phyloP scores from a whole-genome alignment of 2,329 filamentous ascomycete species.

The Calonectria leucothoes region DNA sequence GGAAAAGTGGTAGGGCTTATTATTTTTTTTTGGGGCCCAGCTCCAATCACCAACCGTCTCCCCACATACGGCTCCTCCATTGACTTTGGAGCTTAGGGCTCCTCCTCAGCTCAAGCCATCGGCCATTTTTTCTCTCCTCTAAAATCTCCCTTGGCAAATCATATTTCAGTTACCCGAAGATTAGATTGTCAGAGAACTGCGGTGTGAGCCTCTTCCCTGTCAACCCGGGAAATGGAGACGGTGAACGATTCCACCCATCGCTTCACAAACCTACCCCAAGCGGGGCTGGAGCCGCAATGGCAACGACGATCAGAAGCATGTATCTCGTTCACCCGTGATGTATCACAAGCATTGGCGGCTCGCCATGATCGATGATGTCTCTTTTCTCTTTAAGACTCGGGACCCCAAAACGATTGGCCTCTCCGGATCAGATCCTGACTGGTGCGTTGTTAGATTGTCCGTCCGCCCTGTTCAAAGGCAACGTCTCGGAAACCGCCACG shows the following conservation, averaged over 20 bases:
- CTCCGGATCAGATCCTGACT: conserved; percentile 11
- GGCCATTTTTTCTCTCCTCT: conserved; percentile 4
- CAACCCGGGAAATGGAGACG: not conserved
- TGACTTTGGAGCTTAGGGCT: not conserved
- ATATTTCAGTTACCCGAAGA: not conserved
- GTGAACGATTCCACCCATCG: not conserved
- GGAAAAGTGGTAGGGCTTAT: not conserved
- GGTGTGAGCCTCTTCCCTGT: conserved; percentile 1
- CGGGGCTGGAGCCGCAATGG: conserved; percentile 10
- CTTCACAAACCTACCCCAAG: not conserved
- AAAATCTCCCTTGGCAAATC: conserved; percentile 13
- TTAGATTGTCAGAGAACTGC: conserved; percentile 3
- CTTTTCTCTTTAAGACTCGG: not conserved
- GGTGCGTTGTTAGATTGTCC: conserved; percentile 4
- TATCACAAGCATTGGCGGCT: not conserved
- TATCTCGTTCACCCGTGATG: not conserved
- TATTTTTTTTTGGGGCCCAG: conserved; percentile 4
- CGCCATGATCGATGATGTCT: not conserved
- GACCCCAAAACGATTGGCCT: not conserved
- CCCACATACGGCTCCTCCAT: conserved; percentile 7
- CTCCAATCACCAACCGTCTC: conserved; percentile 24
- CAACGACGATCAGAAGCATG: conserved; percentile 7
- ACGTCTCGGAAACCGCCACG: conserved; percentile 15
- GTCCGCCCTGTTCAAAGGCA: not conserved
- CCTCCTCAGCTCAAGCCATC: not conserved